Evolutionary conservation across 2,329 filamentous ascomycete genomes (phyloP).

Genomic region (Colletotrichum noveboracense): DNA sequence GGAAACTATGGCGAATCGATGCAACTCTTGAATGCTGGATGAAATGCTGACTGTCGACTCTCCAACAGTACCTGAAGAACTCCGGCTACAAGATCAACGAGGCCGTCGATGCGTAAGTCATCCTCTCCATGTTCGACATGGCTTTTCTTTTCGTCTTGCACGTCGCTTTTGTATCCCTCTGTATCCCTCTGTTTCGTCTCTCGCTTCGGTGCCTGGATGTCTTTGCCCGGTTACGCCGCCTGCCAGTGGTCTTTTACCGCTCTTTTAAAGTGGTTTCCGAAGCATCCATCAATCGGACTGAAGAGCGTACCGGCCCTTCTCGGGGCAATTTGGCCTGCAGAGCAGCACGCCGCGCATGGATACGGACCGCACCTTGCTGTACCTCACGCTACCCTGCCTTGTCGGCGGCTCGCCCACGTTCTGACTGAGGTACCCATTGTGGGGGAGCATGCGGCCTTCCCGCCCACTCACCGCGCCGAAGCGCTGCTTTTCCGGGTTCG

Average conservation of each 20-base stretch:
- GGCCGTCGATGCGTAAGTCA: constrained; percentile 63
- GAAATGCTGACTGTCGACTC: constrained; percentile 14
- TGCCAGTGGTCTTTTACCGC: background rate
- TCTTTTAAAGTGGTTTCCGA: constrained; percentile 2
- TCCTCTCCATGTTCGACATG: constrained; percentile 24
- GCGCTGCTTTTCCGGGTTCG: background rate
- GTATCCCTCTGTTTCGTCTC: background rate
- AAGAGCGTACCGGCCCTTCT: constrained; percentile 25
- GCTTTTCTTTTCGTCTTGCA: background rate
- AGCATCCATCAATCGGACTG: constrained; percentile 9
- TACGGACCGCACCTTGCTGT: constrained; percentile 19
- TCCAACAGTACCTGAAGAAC: constrained; percentile 51
- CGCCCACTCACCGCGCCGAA: constrained; percentile 29
- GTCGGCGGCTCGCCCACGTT: constrained; percentile 8
- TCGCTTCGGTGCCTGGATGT: background rate
- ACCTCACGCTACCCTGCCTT: background rate
- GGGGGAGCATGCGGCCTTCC: constrained; percentile 26
- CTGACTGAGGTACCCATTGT: constrained; percentile 27
- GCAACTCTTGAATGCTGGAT: background rate
- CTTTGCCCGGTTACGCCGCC: background rate
- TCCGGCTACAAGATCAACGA: constrained; percentile 56
- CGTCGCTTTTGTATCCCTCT: background rate
- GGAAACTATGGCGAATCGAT: background rate
- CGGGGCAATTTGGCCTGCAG: constrained; percentile 27
- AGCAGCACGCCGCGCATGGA: constrained; percentile 9